A percentile compares a stretch with the other conserved stretches of the same genome.
Evolutionary conservation across 2,329 filamentous ascomycete species (phyloP).

Genomic region (Paramyrothecium roridum): DNA sequence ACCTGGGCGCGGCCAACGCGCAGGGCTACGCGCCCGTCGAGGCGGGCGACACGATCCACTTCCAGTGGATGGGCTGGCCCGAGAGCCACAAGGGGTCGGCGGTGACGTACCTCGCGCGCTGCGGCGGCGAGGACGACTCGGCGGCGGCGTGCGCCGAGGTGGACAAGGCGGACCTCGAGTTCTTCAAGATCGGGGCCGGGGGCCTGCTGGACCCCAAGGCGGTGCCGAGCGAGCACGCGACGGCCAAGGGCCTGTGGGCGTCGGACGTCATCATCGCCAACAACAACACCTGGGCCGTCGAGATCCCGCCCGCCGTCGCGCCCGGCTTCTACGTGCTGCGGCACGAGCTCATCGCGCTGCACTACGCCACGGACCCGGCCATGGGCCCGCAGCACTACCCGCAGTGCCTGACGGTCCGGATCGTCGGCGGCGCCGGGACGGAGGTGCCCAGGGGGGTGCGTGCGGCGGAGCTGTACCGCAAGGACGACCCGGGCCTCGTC

Average conservation of each 20-base stretch:
- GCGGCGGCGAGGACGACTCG: neutral
- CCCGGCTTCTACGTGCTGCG: conserved; percentile 50
- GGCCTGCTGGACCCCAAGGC: conserved; percentile 6
- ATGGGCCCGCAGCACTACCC: conserved; percentile 44
- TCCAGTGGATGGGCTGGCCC: conserved; percentile 2
- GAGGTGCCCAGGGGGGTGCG: conserved; percentile 28
- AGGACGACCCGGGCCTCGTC: conserved; percentile 36
- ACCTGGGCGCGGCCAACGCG: neutral
- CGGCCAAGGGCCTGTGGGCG: conserved; percentile 45
- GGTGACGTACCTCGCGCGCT: neutral
- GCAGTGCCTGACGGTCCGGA: conserved; percentile 47
- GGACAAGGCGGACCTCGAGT: conserved; percentile 1
- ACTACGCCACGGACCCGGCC: conserved; percentile 28
- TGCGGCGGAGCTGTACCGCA: conserved; percentile 36
- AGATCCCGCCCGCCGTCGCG: conserved; percentile 39
- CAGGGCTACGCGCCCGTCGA: conserved; percentile 1
- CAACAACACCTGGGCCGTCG: conserved; percentile 39
- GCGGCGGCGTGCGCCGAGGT: neutral
- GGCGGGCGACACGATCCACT: neutral
- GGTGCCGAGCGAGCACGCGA: conserved; percentile 9
- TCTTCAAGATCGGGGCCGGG: neutral
- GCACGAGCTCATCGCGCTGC: conserved; percentile 51
- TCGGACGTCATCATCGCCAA: conserved; percentile 44
- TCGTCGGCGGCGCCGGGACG: conserved; percentile 35
- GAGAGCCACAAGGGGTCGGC: conserved; percentile 1